Evolutionary conservation across 2,329 filamentous ascomycete genomes (phyloP).

Genomic region (Diaporthe vexans): DNA sequence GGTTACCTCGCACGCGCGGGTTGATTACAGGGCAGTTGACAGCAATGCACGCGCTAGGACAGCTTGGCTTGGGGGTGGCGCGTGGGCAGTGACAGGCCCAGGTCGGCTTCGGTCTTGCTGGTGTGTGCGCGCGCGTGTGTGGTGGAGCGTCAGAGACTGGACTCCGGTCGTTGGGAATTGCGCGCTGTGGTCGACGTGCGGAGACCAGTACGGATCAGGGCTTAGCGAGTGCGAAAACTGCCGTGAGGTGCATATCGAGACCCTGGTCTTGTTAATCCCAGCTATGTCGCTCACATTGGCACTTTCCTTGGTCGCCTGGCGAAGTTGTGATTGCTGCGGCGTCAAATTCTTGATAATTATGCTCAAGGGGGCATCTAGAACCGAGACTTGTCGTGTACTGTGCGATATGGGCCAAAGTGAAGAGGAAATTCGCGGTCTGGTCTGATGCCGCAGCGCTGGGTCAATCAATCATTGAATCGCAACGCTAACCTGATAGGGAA

Average conservation of each 20-base stretch:
- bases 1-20: background rate
- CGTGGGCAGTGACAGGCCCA: background rate
- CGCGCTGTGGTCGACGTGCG: background rate
- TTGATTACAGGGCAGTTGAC: background rate
- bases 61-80: slow-evolving; percentile 2
- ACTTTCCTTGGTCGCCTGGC: background rate
- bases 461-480: background rate
- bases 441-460: background rate
- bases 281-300: background rate
- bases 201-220: slow-evolving; percentile 23
- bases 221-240: slow-evolving; percentile 26
- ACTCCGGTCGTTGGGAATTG: slow-evolving; percentile 9
- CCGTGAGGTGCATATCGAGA: background rate
- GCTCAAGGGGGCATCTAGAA: too few species aligned
- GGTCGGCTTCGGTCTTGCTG: slow-evolving; percentile 2
- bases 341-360: background rate
- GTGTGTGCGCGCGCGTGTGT: background rate
- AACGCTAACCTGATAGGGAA: slow-evolving; percentile 22
- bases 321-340: background rate
- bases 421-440: background rate
- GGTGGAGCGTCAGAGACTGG: slow-evolving; percentile 22
- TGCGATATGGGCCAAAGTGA: background rate
- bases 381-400: background rate
- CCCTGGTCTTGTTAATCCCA: slow-evolving; percentile 1
- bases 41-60: background rate